These are phyloP conservation scores for Megacollybia platyphylla DNA, from an alignment of 1,284 basidiomycete species.

Conservation along the genomic window DNA sequence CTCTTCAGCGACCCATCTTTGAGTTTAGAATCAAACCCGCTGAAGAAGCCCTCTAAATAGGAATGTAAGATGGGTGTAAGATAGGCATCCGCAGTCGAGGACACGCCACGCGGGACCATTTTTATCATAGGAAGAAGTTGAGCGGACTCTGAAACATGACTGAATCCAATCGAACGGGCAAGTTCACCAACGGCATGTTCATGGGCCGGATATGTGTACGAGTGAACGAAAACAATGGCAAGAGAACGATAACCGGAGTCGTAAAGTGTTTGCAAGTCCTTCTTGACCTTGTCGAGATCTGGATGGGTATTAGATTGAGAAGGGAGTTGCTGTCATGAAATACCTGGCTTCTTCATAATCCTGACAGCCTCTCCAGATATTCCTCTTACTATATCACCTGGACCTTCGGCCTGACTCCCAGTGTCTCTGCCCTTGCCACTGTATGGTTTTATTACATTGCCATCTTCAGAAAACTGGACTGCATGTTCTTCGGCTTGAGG, in stretches of 20 bases:
- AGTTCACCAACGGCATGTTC: slow-evolving; percentile 65
- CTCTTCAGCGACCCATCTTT: slow-evolving; percentile 30
- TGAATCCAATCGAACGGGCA: slow-evolving; percentile 73
- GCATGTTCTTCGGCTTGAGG: slow-evolving; percentile 68
- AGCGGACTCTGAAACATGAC: slow-evolving; percentile 81
- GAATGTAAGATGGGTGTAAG: slow-evolving; percentile 80
- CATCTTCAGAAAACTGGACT: slow-evolving; percentile 61
- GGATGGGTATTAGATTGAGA: neutral
- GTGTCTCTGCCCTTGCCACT: slow-evolving; percentile 65
- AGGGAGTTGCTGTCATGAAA: slow-evolving; percentile 4
- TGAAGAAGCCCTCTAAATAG: slow-evolving; percentile 90
- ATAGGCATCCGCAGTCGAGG: slow-evolving; percentile 93
- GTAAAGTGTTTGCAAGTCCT: slow-evolving; percentile 59
- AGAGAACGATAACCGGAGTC: slow-evolving; percentile 72
- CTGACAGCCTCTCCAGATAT: slow-evolving; percentile 87
- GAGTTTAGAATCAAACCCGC: slow-evolving; percentile 73
- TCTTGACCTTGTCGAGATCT: slow-evolving; percentile 36
- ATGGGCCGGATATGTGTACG: slow-evolving; percentile 84
- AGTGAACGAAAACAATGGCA: slow-evolving; percentile 82
- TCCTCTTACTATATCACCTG: slow-evolving; percentile 70
- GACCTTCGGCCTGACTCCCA: slow-evolving; percentile 53
- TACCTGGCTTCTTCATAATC: slow-evolving; percentile 69
- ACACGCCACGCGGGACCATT: slow-evolving; percentile 87
- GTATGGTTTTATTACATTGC: slow-evolving; percentile 58
- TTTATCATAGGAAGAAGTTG: slow-evolving; percentile 91